These are phyloP conservation scores for Sphaceloma murrayae DNA, from an alignment of 2,329 filamentous ascomycete genomes.

Conservation along the genomic window DNA sequence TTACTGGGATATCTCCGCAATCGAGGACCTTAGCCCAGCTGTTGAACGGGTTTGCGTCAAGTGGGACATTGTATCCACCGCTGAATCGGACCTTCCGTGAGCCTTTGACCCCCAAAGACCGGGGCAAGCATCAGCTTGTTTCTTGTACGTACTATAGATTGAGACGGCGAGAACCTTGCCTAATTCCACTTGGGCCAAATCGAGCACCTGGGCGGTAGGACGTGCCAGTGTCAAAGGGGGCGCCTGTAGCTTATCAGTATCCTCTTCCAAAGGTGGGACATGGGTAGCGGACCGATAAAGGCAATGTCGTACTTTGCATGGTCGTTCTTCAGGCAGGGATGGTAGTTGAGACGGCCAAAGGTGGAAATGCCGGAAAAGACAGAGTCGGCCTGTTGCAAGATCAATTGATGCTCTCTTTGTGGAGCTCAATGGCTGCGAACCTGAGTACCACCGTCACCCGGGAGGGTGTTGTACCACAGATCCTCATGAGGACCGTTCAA, in stretches of 20 bases:
- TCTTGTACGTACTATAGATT: constrained; percentile 66
- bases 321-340: constrained; percentile 61
- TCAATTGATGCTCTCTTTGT: background rate
- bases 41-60: constrained; percentile 70
- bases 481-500: constrained; percentile 61
- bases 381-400: constrained; percentile 58
- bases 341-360: constrained; percentile 70
- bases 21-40: constrained; percentile 72
- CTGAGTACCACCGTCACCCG: constrained; percentile 76
- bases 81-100: constrained; percentile 49
- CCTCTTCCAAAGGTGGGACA: too few species aligned
- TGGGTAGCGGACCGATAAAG: constrained; percentile 67
- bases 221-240: constrained; percentile 77
- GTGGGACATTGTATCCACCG: constrained; percentile 77
- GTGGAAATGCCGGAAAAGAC: constrained; percentile 84
- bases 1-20: constrained; percentile 77
- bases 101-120: constrained; percentile 31
- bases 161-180: constrained; percentile 74
- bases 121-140: constrained; percentile 26
- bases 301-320: constrained; percentile 73
- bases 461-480: constrained; percentile 74
- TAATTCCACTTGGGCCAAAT: constrained; percentile 75
- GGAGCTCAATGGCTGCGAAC: constrained; percentile 35
- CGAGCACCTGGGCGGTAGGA: constrained; percentile 76
- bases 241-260: too few species aligned